Evolutionary conservation across 2,329 filamentous ascomycete species (phyloP), one percentile per base, ranked within the genome.

Genomic region (Diaporthe batatas): DNA sequence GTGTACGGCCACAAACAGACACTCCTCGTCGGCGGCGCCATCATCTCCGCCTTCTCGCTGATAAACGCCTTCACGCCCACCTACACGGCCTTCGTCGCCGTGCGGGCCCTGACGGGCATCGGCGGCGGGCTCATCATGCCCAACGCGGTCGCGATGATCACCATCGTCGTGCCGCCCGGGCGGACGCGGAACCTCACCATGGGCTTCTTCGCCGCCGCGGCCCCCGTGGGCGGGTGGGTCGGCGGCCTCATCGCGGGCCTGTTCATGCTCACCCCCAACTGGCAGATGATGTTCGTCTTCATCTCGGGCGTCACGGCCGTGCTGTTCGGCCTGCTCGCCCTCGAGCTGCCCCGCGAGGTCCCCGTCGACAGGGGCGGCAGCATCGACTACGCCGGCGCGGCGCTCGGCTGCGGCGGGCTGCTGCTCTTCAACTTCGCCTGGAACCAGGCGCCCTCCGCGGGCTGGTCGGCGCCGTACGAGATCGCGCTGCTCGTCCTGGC

Each of bases 121-220:
- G 87, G 88, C 0, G 87, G 85, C 1, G 86, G 84, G 0, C 80
- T 87, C 21, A 78, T 89, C n/a, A 83, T 88, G 78, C 87, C 87
- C 0, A 89, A 88, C 75, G 84, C 85, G 0, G 82, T 89, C 0
- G 86, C 87, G 0, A 82, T 88, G 65, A 79, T 89, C 21, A 83
- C 82, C 0, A 84, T 82, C 34, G 87, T 83, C 47, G 83, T 87
- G 23, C 84, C 84, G 0, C 86, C 86, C 0, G 86, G 87, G 0
- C 78, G 78, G 16, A 78, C 79, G 55, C 82, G 86, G 16, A 87
- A 88, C 72, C 76, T 87, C 23, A 79, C 81, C 47, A 77, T 88
- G 64, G 85, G 82, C 12, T 77, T 86, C 51, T 88, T 88, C 75
- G 86, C 83, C 3, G 85, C 84, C 0, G 82, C 82, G 0, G 84